These are phyloP conservation scores for Rhynchospora pubera DNA, from an alignment of 176 grass and related monocot species.

Conservation along the genomic window DNA sequence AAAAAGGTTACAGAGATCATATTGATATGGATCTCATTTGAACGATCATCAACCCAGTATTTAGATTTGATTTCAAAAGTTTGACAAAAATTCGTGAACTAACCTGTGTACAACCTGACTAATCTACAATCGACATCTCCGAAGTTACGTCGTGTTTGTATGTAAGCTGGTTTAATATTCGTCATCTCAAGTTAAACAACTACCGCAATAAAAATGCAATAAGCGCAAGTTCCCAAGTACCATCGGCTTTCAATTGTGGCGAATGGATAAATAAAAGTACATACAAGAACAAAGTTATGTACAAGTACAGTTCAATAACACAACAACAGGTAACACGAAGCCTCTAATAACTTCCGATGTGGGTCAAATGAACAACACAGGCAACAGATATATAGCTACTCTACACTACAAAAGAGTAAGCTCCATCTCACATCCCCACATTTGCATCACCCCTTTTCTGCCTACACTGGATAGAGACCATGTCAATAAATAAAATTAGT, in stretches of 20 bases:
- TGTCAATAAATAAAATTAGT: neutral
- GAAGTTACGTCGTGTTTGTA: neutral
- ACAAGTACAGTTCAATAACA: constrained; percentile 1
- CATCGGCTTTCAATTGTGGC: neutral
- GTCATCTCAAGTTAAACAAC: neutral
- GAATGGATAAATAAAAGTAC: constrained; percentile 8
- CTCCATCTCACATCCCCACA: neutral
- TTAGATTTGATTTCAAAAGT: neutral
- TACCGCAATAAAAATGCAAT: neutral
- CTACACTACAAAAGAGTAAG: constrained; percentile 8
- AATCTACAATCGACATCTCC: neutral
- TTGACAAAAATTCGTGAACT: neutral
- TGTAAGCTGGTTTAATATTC: neutral
- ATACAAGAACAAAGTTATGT: constrained; percentile 15
- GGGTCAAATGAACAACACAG: constrained; percentile 5
- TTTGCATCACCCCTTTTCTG: constrained; percentile 1
- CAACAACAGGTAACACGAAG: neutral
- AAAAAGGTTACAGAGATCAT: neutral
- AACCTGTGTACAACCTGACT: neutral
- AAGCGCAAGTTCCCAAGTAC: neutral
- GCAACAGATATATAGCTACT: neutral
- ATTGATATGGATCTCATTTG: neutral
- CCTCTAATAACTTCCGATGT: neutral
- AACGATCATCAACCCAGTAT: neutral
- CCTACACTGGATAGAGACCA: neutral